Percentiles rank a stretch among this genome's conserved stretches.
Conservation (phyloP, 768 basidiomycete genomes). For the Jaapia argillacea region DNA sequence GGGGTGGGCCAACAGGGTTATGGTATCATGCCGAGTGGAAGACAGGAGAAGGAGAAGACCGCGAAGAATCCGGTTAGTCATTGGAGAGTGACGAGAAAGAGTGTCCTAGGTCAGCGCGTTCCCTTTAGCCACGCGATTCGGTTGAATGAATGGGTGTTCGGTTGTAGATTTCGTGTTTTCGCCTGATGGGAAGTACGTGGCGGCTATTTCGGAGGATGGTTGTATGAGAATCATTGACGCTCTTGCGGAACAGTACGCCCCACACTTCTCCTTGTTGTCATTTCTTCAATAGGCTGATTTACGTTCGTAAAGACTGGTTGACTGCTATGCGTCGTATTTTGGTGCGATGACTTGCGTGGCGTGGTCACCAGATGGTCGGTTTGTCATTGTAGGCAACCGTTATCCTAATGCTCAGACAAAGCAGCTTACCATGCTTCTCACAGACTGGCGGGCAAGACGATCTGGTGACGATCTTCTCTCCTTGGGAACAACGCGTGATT, state of each 20-base stretch:
- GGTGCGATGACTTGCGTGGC: constrained; percentile 83
- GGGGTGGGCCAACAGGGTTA: constrained; percentile 20
- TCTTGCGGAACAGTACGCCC: constrained; percentile 67
- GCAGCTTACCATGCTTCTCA: constrained; percentile 2
- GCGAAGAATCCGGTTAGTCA: constrained; percentile 87
- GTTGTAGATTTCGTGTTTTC: constrained; percentile 80
- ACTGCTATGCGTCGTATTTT: constrained; percentile 93
- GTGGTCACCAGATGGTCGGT: constrained; percentile 94
- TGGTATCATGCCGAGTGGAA: constrained; percentile 16
- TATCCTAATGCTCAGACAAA: background rate
- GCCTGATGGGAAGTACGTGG: constrained; percentile 86
- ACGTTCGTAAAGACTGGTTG: constrained; percentile 54
- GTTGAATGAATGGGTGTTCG: constrained; percentile 2
- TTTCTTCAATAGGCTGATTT: too few relatives aligned
- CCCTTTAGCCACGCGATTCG: background rate
- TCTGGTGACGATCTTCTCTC: constrained; percentile 87
- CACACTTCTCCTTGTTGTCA: background rate
- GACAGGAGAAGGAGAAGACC: constrained; percentile 52
- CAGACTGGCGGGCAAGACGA: constrained; percentile 98
- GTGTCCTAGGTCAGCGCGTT: constrained; percentile 52
- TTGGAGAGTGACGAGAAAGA: constrained; percentile 69
- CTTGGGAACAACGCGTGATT: constrained; percentile 88
- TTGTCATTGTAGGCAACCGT: constrained; percentile 72
- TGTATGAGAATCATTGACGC: constrained; percentile 86
- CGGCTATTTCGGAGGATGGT: constrained; percentile 88